Conservation (phyloP, 1,284 basidiomycete species). For the Marasmius tenuissimus region DNA sequence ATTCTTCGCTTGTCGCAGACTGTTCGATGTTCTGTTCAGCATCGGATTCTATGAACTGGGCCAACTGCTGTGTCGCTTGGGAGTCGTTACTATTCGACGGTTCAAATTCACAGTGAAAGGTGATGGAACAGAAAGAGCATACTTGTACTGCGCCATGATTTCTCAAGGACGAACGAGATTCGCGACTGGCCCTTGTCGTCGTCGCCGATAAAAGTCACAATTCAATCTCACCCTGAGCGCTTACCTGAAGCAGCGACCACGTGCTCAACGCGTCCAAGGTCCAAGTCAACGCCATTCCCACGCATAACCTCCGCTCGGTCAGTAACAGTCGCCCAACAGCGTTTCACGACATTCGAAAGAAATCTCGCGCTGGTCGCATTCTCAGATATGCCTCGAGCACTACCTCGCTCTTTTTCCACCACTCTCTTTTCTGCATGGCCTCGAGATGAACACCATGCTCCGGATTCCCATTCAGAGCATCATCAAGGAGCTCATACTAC, state of each 20-base stretch:
- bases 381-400: background rate
- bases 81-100: constrained; percentile 27
- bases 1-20: background rate
- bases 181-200: background rate
- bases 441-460: background rate
- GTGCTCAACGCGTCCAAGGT: background rate
- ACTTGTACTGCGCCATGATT: background rate
- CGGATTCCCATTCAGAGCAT: background rate
- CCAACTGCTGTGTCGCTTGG: constrained; percentile 42
- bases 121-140: background rate
- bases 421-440: background rate
- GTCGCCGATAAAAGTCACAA: too few relatives aligned
- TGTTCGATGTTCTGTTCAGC: background rate
- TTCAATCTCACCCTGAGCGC: background rate
- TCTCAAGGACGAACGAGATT: background rate
- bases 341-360: background rate
- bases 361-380: background rate
- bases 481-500: background rate
- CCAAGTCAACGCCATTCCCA: too few relatives aligned
- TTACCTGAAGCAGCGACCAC: background rate
- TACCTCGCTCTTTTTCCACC: background rate
- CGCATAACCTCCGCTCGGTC: too few relatives aligned
- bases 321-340: background rate
- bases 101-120: background rate
- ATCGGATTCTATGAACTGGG: constrained; percentile 18